phyloP scores from a whole-genome alignment of 495 filamentous ascomycete species.

The Hyaloscypha finlandica region DNA sequence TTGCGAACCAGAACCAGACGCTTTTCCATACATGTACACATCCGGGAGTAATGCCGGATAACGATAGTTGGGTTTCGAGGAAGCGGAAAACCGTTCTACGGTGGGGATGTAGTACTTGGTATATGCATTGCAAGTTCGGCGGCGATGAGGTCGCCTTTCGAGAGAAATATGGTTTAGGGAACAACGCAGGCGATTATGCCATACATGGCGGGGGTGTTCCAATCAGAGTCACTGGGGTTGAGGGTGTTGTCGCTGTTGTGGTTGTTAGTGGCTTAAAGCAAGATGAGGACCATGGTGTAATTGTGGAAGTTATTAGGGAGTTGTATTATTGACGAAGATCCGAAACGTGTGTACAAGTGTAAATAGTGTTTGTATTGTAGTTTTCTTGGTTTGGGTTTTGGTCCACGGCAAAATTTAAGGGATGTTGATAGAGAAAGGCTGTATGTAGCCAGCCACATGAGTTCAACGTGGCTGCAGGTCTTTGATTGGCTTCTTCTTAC shows the following conservation, averaged over 20 bases:
- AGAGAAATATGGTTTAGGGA: slow-evolving; percentile 55
- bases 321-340: slow-evolving; percentile 31
- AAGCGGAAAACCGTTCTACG: slow-evolving; percentile 69
- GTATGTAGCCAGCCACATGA: too few relatives aligned
- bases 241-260: slow-evolving; percentile 71
- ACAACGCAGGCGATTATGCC: slow-evolving; percentile 62
- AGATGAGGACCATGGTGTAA: slow-evolving; percentile 75
- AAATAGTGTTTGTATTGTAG: not conserved
- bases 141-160: slow-evolving; percentile 61
- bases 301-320: slow-evolving; percentile 64
- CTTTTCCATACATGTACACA: slow-evolving; percentile 56
- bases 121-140: slow-evolving; percentile 60
- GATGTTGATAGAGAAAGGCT: too few relatives aligned
- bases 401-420: not conserved
- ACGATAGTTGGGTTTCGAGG: slow-evolving; percentile 59
- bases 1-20: slow-evolving; percentile 56
- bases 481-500: too few relatives aligned
- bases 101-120: slow-evolving; percentile 68
- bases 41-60: slow-evolving; percentile 57
- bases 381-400: not conserved
- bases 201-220: slow-evolving; percentile 77
- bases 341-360: not conserved
- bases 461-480: too few relatives aligned
- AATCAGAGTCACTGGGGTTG: slow-evolving; percentile 66
- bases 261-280: slow-evolving; percentile 77